Evolutionary conservation across 805 yeast species (phyloP), one percentile per base, ranked within the genome.

Genomic region (Torulaspora quercuum): DNA sequence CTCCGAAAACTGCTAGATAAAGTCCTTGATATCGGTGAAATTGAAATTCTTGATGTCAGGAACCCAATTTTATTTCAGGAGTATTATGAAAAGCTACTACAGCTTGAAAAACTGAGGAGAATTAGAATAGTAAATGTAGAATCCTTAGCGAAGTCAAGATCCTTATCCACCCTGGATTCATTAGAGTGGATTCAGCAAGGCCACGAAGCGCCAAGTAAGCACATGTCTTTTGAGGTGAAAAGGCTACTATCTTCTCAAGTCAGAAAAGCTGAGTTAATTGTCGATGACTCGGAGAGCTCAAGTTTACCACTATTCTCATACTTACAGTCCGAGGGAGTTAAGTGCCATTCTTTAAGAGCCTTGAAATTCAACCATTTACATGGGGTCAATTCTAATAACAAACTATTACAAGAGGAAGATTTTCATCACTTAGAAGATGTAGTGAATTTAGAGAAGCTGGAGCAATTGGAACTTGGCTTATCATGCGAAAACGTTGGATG

Each of bases 401-500:
- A 63, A 3, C 49, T 54, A 2, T 47, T 63, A 19, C 45, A 67
- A 26, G 53, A 61, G 7, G 42, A 68, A 9, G 55, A 62, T 3
- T 33, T 46, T 7, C 37, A 48, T 3, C 57, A 64, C 30, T 34
- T 74, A 2, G 52, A 53, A 7, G 35, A 53, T 2, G 46, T 61
- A 3, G 43, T 67, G 17, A 59, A 69, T 28, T 40, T 64, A 6
- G 25, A 42, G 0, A 11, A 32, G 1, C 32, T 76, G 11, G 52
- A 59, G 29, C 64, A 63, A 23, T 52, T 82, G 29, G 82, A 79
- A 46, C 42, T 81, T 12, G 63, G 64, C 5, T 50, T 77, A 18
- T 82, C 82, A 1, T 76, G 85, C 49, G 74, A 72, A 41, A 65
- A 68, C 14, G 49, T 60, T 18, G 58, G 53, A 0, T 68, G 76